phyloP scores from a whole-genome alignment of 106 monocot genomes.

The Amphibolis antarctica region DNA sequence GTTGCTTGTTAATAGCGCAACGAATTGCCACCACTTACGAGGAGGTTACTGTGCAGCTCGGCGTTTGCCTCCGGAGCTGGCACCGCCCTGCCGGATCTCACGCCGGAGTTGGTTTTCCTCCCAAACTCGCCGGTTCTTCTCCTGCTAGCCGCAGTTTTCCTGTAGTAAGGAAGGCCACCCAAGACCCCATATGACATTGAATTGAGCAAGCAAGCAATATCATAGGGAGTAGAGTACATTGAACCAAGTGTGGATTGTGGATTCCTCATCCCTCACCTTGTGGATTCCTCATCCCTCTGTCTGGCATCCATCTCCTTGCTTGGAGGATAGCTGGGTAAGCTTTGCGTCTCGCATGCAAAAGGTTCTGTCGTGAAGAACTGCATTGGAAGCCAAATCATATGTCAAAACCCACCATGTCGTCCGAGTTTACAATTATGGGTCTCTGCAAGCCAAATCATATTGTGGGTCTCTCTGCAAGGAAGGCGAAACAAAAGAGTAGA shows the following conservation, averaged over 20 bases:
- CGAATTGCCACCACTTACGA: slow-evolving; percentile 22
- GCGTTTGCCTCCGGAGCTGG: slow-evolving; percentile 71
- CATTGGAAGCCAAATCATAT: background rate
- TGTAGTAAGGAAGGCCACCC: too few species aligned
- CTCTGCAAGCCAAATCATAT: too few species aligned
- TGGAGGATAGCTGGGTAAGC: slow-evolving; percentile 79
- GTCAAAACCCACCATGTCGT: background rate
- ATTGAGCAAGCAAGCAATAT: too few species aligned
- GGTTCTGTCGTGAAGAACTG: slow-evolving; percentile 75
- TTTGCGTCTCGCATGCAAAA: slow-evolving; percentile 61
- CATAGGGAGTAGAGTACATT: too few species aligned
- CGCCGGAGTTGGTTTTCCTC: slow-evolving; percentile 15
- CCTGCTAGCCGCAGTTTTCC: slow-evolving; percentile 13
- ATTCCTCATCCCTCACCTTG: slow-evolving; percentile 34
- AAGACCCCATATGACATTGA: too few species aligned
- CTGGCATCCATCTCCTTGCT: slow-evolving; percentile 73
- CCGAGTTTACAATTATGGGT: too few species aligned
- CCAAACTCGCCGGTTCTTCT: slow-evolving; percentile 16
- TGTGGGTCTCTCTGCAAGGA: too few species aligned
- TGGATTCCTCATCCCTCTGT: slow-evolving; percentile 49
- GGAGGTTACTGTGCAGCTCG: slow-evolving; percentile 54
- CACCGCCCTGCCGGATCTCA: slow-evolving; percentile 33
- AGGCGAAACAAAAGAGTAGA: too few species aligned
- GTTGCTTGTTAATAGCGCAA: too few species aligned
- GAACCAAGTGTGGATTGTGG: too few species aligned